A percentile compares a stretch with the other conserved stretches of the same genome.
These are phyloP conservation scores for Aspergillus sp. DNA, from an alignment of 2,329 filamentous ascomycete species.

Conservation along the genomic window DNA sequence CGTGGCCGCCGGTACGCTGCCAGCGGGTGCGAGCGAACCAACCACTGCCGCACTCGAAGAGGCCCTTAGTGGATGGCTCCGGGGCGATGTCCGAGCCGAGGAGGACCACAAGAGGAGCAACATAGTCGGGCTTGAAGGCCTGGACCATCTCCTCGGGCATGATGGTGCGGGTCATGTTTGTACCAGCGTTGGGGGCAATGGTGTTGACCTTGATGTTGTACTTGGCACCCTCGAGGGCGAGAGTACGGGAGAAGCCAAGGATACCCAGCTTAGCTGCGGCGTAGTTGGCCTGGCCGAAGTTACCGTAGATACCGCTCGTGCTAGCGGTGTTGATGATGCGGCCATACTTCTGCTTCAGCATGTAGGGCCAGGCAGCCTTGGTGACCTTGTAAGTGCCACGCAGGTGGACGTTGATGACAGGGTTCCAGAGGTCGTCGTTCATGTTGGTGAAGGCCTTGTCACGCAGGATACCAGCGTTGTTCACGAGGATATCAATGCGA, in stretches of 20 bases:
- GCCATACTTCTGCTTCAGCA: conserved; percentile 98
- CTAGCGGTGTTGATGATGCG: conserved; percentile 96
- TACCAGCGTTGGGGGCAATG: conserved; percentile 95
- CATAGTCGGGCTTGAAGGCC: conserved; percentile 98
- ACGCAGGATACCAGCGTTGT: conserved; percentile 95
- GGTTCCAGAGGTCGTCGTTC: conserved; percentile 90
- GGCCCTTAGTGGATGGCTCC: conserved; percentile 73
- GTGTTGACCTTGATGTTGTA: conserved; percentile 99
- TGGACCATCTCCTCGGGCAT: conserved; percentile 97
- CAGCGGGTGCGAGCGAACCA: conserved; percentile 92
- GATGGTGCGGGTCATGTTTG: conserved; percentile 88
- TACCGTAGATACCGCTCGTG: conserved; percentile 96
- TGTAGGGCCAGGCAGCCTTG: conserved; percentile 96
- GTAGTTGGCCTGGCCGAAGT: conserved; percentile 99
- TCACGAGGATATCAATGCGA: conserved; percentile 90
- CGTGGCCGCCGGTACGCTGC: conserved; percentile 86
- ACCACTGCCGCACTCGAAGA: conserved; percentile 93
- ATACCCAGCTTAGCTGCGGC: conserved; percentile 89
- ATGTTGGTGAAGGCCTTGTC: conserved; percentile 99
- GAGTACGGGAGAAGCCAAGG: conserved; percentile 87
- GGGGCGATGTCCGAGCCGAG: conserved; percentile 86
- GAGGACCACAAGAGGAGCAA: conserved; percentile 86
- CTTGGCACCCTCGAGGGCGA: conserved; percentile 90
- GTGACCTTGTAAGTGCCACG: conserved; percentile 94
- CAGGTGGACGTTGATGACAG: conserved; percentile 88